A percentile compares a stretch with the other conserved stretches of the same genome.
Evolutionary conservation across 2,329 filamentous ascomycete species (phyloP).

Genomic region (Colletotrichum gloeosporioides): DNA sequence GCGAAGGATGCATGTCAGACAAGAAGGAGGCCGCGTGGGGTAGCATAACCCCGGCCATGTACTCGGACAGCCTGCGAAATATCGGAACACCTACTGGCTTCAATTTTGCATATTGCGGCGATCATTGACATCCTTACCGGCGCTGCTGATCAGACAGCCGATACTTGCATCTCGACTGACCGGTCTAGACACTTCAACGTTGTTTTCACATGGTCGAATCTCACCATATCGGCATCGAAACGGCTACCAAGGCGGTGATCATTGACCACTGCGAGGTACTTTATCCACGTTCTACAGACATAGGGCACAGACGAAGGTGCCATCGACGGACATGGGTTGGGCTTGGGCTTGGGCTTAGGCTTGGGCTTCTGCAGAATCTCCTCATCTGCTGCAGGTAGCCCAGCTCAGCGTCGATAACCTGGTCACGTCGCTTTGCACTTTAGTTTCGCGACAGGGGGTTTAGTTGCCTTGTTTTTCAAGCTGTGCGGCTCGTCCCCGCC

Average conservation of each 20-base stretch:
- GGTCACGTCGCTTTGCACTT: background rate
- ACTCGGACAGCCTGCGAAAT: background rate
- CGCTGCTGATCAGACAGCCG: background rate
- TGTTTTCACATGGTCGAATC: background rate
- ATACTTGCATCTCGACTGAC: background rate
- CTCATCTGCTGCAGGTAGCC: background rate
- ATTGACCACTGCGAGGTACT: background rate
- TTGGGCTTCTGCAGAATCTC: background rate
- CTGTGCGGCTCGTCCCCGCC: background rate
- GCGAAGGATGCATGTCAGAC: background rate
- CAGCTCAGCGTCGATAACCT: background rate
- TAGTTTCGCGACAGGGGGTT: background rate
- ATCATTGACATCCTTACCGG: background rate
- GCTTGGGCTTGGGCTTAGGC: background rate
- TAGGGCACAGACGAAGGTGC: background rate
- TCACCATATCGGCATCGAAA: background rate
- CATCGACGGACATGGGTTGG: background rate
- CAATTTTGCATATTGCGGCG: constrained; percentile 5
- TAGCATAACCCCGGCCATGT: background rate
- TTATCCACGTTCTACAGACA: background rate
- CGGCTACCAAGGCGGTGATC: background rate
- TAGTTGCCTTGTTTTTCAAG: background rate
- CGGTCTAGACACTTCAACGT: background rate
- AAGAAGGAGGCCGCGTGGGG: background rate
- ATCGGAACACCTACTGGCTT: background rate